Percentiles rank a stretch among this genome's conserved stretches.
These are phyloP conservation scores for Phaeoacremonium minimum DNA, from an alignment of 2,329 filamentous ascomycete species.

Conservation along the genomic window DNA sequence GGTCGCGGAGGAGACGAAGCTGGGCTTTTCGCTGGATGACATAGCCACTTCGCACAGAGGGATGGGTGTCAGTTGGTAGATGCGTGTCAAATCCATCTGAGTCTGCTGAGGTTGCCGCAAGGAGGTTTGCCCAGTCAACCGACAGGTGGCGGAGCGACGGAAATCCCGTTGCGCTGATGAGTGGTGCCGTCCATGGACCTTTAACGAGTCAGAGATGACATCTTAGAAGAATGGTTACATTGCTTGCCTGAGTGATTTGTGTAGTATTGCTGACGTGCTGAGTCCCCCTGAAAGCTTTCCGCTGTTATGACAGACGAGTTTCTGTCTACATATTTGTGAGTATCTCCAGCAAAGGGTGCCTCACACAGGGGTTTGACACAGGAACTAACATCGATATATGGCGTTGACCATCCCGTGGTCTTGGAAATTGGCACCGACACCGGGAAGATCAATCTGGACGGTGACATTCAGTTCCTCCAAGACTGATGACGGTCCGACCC, in stretches of 20 bases:
- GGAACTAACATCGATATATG: constrained; percentile 22
- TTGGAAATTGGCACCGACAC: constrained; percentile 24
- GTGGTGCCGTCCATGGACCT: constrained; percentile 16
- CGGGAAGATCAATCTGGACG: constrained; percentile 21
- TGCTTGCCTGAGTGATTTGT: constrained; percentile 15
- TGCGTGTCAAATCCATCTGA: constrained; percentile 6
- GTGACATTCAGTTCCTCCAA: constrained; percentile 20
- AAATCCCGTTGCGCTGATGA: constrained; percentile 18
- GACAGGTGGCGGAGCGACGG: constrained; percentile 12
- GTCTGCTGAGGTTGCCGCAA: constrained; percentile 2
- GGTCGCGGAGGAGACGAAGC: constrained; percentile 29
- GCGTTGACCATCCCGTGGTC: constrained; percentile 27
- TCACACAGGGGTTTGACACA: background rate
- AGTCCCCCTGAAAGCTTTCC: constrained; percentile 7
- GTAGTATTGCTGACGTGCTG: constrained; percentile 13
- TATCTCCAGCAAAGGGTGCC: no score
- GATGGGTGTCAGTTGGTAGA: constrained; percentile 6
- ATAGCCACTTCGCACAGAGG: constrained; percentile 14
- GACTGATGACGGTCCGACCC: constrained; percentile 22
- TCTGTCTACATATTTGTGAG: constrained; percentile 9
- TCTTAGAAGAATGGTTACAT: no score
- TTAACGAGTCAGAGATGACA: no score
- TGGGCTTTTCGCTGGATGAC: constrained; percentile 16
- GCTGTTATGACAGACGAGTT: constrained; percentile 12
- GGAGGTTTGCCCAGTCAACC: constrained; percentile 9